Base-by-base conservation (phyloP, 2,329 filamentous ascomycete genomes). In the Metarhizium guizhouense region DNA sequence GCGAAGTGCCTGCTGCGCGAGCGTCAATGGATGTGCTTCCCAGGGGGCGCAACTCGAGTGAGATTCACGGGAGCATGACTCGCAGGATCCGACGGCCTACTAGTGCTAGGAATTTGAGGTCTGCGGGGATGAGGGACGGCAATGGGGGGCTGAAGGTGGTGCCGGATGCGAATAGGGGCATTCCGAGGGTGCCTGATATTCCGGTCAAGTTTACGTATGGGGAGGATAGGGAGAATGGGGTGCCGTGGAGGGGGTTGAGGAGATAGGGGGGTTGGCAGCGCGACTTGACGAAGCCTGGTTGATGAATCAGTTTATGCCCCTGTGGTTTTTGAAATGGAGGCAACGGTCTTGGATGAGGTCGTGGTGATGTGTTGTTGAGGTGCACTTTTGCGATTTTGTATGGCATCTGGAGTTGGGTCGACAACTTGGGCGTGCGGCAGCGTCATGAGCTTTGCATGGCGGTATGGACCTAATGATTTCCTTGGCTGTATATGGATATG, bases 101-200 rank as follows among this genome's bases (percentile, higher is more conserved):
- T 58, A 52, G 56, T 56, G 36, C 47, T 25, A 52, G 54, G 54
- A 49, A 8, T 14, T 29, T 40, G 32, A 51, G 57, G n/a, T 20
- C 43, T 4, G 47, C 50, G n/a, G 18, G 43, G 20, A 20, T 13
- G 49, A 18, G 38, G 16, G 36, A n/a, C 7, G 51, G 49, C 34
- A 64, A 61, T 11, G 48, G 18, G 55, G 65, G 69, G 36, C 65
- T 79, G 52, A 68, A 70, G 30, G 69, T 76, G 36, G 68, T 76
- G 36, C 72, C 76, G 6, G 74, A 77, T 60, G 69, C 65, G 50
- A 78, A 79, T 59, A 69, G 72, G 40, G 76, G 76, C 16, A 75
- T 77, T 49, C 75, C 76, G 3, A 68, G 63, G 32, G 71, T 78
- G 48, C 73, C 76, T 29, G 65, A 66, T 38, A 74, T 78, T 34